phyloP scores from a whole-genome alignment of 73 alveolate genomes.

The Paramecium octaurelia region DNA sequence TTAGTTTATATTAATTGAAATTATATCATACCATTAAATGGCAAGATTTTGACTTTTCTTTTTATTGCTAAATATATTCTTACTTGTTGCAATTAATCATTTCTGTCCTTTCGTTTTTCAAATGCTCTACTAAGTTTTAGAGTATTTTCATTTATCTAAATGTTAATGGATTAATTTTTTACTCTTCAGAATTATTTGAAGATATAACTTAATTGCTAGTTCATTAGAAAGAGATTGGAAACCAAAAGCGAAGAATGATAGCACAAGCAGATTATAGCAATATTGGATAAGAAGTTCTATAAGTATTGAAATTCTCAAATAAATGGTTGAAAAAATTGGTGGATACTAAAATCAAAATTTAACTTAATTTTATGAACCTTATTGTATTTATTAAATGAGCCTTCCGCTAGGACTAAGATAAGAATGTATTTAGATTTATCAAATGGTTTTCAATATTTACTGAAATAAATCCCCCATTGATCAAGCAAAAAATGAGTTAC shows the following conservation, averaged over 20 bases:
- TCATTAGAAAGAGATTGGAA: constrained; percentile 50
- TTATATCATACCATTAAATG: no score
- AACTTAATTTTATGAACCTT: constrained; percentile 39
- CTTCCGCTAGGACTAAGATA: constrained; percentile 31
- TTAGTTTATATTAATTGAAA: no score
- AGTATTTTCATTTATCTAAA: no score
- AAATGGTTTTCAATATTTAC: constrained; percentile 52
- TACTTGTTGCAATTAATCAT: no score
- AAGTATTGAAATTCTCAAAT: constrained; percentile 53
- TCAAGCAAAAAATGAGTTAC: neutral
- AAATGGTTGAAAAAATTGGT: constrained; percentile 43
- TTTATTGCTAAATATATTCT: no score
- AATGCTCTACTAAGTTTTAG: no score
- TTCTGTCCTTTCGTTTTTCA: no score
- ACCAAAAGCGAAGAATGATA: neutral
- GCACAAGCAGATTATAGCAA: neutral
- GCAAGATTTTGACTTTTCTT: no score
- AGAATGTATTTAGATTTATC: constrained; percentile 62
- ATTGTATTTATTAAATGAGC: constrained; percentile 54
- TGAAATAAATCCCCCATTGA: constrained; percentile 59
- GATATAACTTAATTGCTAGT: no score
- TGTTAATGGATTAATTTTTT: no score
- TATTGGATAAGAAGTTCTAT: neutral
- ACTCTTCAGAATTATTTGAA: no score
- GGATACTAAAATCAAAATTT: neutral